These are phyloP conservation scores for Arctium minus DNA, from an alignment of 129 eudicot species.

Conservation along the genomic window DNA sequence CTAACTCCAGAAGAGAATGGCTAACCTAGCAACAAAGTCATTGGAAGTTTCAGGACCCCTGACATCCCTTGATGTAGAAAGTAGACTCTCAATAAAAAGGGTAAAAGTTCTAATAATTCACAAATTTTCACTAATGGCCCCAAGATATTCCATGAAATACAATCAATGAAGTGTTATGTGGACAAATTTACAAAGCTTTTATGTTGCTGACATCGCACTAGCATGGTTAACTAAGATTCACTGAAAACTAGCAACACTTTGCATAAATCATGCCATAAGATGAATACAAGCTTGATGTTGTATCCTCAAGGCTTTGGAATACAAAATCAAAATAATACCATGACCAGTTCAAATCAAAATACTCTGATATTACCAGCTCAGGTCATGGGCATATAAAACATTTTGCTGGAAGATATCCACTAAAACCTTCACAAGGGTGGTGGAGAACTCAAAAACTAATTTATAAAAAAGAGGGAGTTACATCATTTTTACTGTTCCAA, in stretches of 20 bases:
- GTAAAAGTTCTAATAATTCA: neutral
- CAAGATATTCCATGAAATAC: neutral
- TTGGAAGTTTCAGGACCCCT: neutral
- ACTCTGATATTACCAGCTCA: neutral
- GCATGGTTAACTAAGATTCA: neutral
- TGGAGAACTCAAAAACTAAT: neutral
- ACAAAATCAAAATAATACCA: neutral
- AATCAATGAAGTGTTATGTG: neutral
- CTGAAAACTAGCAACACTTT: neutral
- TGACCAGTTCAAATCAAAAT: neutral
- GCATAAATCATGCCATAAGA: neutral
- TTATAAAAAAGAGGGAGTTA: neutral
- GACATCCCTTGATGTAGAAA: neutral
- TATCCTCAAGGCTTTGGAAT: neutral
- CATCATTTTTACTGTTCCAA: neutral
- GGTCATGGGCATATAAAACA: neutral
- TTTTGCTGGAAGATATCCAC: conserved; percentile 3
- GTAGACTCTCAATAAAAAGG: neutral
- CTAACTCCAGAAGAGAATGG: neutral
- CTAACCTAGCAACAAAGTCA: neutral
- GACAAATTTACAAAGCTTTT: neutral
- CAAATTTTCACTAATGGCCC: neutral
- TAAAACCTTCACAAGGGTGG: neutral
- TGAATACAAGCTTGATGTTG: neutral
- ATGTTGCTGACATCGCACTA: neutral